These are phyloP conservation scores for Antitrichia curtipendula DNA, from an alignment of 225 moss, liverwort and hornwort species.

Conservation along the genomic window DNA sequence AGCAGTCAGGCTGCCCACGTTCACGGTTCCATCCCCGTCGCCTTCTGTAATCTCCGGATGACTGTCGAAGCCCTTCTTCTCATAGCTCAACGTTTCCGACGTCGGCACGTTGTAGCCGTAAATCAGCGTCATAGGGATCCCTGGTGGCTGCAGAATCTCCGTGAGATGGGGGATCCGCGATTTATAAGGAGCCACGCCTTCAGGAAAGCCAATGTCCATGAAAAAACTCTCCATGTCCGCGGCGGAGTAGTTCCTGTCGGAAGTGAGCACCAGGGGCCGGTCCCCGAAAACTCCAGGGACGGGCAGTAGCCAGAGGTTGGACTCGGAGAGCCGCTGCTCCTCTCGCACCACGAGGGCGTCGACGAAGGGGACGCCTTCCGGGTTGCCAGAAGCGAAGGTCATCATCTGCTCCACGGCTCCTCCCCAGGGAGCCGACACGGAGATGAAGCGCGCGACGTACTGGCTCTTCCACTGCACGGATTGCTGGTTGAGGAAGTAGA, in stretches of 20 bases:
- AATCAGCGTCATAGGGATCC: constrained; percentile 52
- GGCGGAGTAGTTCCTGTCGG: constrained; percentile 47
- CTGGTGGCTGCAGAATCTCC: constrained; percentile 46
- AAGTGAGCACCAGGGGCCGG: constrained; percentile 49
- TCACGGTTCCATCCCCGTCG: constrained; percentile 51
- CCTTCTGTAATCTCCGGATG: constrained; percentile 19
- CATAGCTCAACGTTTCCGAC: constrained; percentile 47
- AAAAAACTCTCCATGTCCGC: constrained; percentile 61
- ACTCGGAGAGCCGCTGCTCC: constrained; percentile 80
- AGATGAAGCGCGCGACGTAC: constrained; percentile 54
- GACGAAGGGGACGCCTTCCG: constrained; percentile 64
- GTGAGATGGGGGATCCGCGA: constrained; percentile 69
- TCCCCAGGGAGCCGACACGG: constrained; percentile 75
- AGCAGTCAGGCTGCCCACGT: constrained; percentile 34
- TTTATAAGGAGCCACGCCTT: constrained; percentile 53
- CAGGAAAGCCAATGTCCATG: constrained; percentile 55
- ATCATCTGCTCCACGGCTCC: constrained; percentile 73
- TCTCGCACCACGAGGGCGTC: constrained; percentile 56
- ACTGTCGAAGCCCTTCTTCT: constrained; percentile 23
- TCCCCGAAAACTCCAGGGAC: constrained; percentile 40
- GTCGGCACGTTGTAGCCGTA: constrained; percentile 53
- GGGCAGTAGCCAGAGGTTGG: constrained; percentile 77
- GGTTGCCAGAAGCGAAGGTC: constrained; percentile 85
- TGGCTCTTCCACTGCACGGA: constrained; percentile 42
- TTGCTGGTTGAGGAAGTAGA: constrained; percentile 81